Evolutionary conservation across 1,284 basidiomycete genomes (phyloP), one percentile per base, ranked within the genome.

Genomic region (Volvariella surrecta): DNA sequence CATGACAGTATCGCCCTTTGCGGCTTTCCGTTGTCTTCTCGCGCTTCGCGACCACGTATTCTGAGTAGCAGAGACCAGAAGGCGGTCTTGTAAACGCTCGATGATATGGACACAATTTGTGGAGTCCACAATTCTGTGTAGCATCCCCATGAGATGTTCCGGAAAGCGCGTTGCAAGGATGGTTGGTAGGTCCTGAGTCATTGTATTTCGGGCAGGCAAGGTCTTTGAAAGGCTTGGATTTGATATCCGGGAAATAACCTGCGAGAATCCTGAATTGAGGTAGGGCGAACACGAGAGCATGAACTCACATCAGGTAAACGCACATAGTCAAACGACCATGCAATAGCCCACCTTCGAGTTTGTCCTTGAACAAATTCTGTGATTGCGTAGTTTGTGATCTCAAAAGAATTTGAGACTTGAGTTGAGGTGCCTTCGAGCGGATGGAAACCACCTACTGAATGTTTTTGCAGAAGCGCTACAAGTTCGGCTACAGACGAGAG

Each of bases 311-410:
- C 89, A 1, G 87, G 81, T 20, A 95, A 63, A 7, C 79, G 75
- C 7, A 59, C 56, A 16, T 74, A 66, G 1, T 62, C 66, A 48
- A 83, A 82, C 0, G 86, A 89, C 94, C 94, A 97, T 0, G 74
- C 86, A 0, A 97, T 62, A 0, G 83, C 87, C 92, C 93, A 98
- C 16, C 94, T 75, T 8, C 82, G 73, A 0, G 93, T 97, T 48
- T 82, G 76, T 1, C 92, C 89, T 61, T 93, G 92, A 2, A 82
- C 67, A 38, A 91, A 83, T 55, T 90, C 82, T 0, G 81, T 80
- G 39, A 97, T 66, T 0, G 80, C 85, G 58, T 93, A 97, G 60
- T 95, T 96, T 19, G 75, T 67, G 28, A 94, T 77, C 82, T 92
- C 39, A 9, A 24, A 15, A 15, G 9, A 16, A 22, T 24, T 16